These are phyloP conservation scores for Chlamydomonas sp. DNA, from an alignment of 139 green algal genomes.

Conservation along the genomic window DNA sequence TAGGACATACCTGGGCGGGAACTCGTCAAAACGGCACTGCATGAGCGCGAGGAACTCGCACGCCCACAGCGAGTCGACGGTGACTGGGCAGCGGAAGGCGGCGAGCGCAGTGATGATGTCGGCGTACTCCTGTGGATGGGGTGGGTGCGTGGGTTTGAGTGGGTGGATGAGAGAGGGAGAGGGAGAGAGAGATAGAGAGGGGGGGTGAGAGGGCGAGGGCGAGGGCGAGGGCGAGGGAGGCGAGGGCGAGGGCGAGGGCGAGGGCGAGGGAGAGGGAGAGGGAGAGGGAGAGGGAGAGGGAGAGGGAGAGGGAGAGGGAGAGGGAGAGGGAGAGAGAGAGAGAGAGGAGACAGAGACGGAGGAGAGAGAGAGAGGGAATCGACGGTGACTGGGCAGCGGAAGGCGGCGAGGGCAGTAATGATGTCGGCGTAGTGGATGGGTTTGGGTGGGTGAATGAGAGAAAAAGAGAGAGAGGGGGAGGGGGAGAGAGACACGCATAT, in stretches of 20 bases:
- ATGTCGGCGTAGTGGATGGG: conserved; percentile 1
- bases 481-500: neutral
- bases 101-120: conserved; percentile 1
- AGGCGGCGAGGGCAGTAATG: neutral
- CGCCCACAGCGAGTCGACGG: conserved; percentile 7
- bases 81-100: neutral
- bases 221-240: too few relatives aligned
- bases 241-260: too few relatives aligned
- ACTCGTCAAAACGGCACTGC: conserved; percentile 5
- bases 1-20: too few relatives aligned
- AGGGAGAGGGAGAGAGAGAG: neutral
- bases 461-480: neutral
- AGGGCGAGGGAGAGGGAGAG: too few relatives aligned
- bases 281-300: neutral
- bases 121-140: neutral
- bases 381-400: neutral
- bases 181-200: neutral
- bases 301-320: neutral
- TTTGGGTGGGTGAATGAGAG: neutral
- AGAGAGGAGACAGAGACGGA: too few relatives aligned
- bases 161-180: neutral
- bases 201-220: neutral
- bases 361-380: conserved; percentile 13
- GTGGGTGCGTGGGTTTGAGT: neutral
- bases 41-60: conserved; percentile 12